These are phyloP conservation scores for Coemansia pectinata DNA, from an alignment of 192 early-diverging fungal species.

Conservation along the genomic window DNA sequence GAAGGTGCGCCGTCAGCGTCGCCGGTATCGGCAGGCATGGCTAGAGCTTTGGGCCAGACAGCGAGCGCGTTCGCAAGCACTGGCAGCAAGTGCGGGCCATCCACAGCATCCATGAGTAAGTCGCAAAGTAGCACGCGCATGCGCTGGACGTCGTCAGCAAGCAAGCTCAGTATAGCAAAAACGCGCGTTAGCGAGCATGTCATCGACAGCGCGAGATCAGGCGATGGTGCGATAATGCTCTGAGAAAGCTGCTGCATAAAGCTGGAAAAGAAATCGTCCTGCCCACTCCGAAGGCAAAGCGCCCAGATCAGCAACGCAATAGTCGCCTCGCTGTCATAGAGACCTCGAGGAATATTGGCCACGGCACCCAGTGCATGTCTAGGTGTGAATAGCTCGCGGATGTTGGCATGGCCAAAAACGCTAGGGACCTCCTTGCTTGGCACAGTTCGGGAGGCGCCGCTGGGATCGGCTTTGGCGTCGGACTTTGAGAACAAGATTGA, in stretches of 20 bases:
- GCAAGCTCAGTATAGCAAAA: slow-evolving; percentile 34
- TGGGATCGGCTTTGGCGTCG: not conserved
- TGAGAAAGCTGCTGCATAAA: slow-evolving; percentile 35
- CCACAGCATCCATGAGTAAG: slow-evolving; percentile 53
- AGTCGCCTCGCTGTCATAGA: slow-evolving; percentile 30
- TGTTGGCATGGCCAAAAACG: not conserved
- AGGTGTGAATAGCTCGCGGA: not conserved
- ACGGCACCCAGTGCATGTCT: not conserved
- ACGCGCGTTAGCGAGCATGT: slow-evolving; percentile 44
- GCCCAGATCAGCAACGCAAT: slow-evolving; percentile 30
- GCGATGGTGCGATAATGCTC: slow-evolving; percentile 21
- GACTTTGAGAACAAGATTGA: not conserved
- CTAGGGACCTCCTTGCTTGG: not conserved
- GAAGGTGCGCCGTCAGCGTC: not conserved
- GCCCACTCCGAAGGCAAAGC: slow-evolving; percentile 28
- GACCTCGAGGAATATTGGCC: slow-evolving; percentile 4
- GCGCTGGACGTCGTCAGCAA: slow-evolving; percentile 44
- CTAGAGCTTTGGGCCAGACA: slow-evolving; percentile 40
- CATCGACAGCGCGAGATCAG: slow-evolving; percentile 10
- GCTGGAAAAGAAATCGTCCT: slow-evolving; percentile 19
- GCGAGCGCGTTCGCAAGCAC: slow-evolving; percentile 39
- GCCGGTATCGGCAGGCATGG: slow-evolving; percentile 6
- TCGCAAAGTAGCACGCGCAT: slow-evolving; percentile 43
- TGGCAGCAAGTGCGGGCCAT: slow-evolving; percentile 41
- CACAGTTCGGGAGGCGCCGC: not conserved